Conservation (phyloP, 31 red algal species). For the Endocladia muricata region DNA sequence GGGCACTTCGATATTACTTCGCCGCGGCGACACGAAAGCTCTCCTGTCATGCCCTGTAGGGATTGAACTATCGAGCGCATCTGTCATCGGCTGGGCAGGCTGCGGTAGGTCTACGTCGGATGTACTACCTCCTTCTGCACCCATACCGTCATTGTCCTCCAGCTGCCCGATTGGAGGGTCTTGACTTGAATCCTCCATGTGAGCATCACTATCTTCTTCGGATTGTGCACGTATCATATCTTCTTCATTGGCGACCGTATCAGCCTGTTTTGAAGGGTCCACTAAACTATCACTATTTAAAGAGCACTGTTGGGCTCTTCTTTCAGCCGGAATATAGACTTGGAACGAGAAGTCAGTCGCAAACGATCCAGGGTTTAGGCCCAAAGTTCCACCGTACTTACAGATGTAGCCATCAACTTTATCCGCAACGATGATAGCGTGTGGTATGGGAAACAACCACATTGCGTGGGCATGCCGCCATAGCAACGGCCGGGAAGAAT, state of each 20-base stretch:
- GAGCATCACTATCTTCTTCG: not conserved
- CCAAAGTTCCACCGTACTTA: slow-evolving; percentile 39
- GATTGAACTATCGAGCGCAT: not conserved
- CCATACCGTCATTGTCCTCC: not conserved
- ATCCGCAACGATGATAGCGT: slow-evolving; percentile 62
- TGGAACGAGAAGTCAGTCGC: slow-evolving; percentile 62
- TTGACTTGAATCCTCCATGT: not conserved
- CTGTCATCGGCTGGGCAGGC: not conserved
- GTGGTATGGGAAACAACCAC: slow-evolving; percentile 69
- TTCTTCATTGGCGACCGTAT: not conserved
- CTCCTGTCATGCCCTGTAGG: too few species aligned
- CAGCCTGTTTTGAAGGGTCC: not conserved
- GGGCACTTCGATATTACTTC: too few species aligned
- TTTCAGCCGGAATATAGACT: slow-evolving; percentile 63
- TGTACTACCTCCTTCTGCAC: too few species aligned
- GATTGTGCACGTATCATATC: not conserved
- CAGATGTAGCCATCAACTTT: slow-evolving; percentile 60
- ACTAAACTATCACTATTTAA: slow-evolving; percentile 40
- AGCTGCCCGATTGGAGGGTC: not conserved
- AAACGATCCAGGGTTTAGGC: slow-evolving; percentile 70
- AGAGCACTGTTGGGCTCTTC: slow-evolving; percentile 46
- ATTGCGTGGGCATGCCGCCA: slow-evolving; percentile 75
- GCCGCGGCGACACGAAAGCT: too few species aligned
- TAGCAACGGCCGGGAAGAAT: slow-evolving; percentile 55
- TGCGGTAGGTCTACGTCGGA: too few species aligned